phyloP scores from a whole-genome alignment of 2,329 filamentous ascomycete genomes.

The Ophiostoma tasmaniense region DNA sequence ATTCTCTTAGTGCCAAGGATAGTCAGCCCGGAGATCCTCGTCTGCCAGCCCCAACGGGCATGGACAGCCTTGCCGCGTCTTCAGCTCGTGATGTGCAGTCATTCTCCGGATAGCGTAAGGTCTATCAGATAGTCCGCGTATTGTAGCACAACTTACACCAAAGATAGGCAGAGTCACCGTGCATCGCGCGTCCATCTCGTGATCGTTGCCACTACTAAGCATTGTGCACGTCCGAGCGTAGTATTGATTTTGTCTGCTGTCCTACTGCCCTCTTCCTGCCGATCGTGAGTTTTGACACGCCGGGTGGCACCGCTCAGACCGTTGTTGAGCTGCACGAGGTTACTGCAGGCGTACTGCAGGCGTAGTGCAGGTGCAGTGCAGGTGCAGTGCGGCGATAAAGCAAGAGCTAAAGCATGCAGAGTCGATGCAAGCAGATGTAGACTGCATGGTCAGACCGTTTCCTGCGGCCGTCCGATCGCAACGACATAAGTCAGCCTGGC shows the following conservation, averaged over 20 bases:
- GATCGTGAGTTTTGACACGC: neutral
- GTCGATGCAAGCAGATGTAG: neutral
- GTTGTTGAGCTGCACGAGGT: neutral
- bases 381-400: neutral
- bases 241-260: neutral
- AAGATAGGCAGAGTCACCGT: neutral
- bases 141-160: neutral
- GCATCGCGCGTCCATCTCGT: neutral
- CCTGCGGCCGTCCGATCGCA: neutral
- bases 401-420: too few relatives aligned
- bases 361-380: neutral
- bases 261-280: neutral
- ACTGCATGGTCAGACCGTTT: neutral
- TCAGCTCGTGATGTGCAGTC: neutral
- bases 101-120: neutral
- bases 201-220: neutral
- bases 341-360: neutral
- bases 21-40: neutral
- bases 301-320: neutral
- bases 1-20: neutral
- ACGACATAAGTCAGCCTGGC: neutral
- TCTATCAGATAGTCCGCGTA: neutral
- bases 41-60: neutral
- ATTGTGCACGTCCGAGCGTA: neutral
- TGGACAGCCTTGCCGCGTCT: neutral